Percentiles rank a stretch among this genome's conserved stretches.
These are phyloP conservation scores for Ophiostoma fasciatum DNA, from an alignment of 2,329 filamentous ascomycete species.

Conservation along the genomic window DNA sequence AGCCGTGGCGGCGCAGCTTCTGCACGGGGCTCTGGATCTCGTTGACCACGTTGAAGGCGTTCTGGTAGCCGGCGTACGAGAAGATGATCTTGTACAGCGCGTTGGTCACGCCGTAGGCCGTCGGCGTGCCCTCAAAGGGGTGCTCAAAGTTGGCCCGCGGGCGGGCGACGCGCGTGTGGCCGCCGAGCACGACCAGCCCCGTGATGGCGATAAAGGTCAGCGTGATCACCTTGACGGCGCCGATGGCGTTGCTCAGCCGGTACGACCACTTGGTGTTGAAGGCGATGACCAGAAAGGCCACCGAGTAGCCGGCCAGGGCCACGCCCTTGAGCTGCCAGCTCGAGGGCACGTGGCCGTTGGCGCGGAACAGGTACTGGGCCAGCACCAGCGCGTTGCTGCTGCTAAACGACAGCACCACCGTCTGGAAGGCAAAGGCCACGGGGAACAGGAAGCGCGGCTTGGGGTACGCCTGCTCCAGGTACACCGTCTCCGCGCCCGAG, in stretches of 20 bases:
- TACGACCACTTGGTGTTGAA: constrained; percentile 40
- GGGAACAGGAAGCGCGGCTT: constrained; percentile 50
- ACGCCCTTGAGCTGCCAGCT: constrained; percentile 55
- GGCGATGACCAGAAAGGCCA: constrained; percentile 32
- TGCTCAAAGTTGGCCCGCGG: constrained; percentile 39
- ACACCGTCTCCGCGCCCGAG: constrained; percentile 51
- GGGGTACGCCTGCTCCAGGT: constrained; percentile 53
- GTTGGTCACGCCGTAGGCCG: constrained; percentile 34
- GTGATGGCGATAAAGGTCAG: constrained; percentile 41
- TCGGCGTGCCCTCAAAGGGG: constrained; percentile 34
- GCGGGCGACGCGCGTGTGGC: constrained; percentile 31
- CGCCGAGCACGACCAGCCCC: constrained; percentile 44
- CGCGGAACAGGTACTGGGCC: constrained; percentile 46
- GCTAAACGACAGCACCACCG: constrained; percentile 48
- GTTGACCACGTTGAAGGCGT: constrained; percentile 46
- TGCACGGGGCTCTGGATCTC: constrained; percentile 47
- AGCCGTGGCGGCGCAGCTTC: constrained; percentile 34
- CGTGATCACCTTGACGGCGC: constrained; percentile 41
- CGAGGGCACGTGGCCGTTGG: constrained; percentile 32
- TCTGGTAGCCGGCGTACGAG: constrained; percentile 40
- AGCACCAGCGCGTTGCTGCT: constrained; percentile 52
- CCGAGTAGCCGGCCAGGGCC: constrained; percentile 46
- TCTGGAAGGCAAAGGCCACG: constrained; percentile 47
- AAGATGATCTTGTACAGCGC: constrained; percentile 46
- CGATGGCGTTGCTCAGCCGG: constrained; percentile 36